phyloP scores from a whole-genome alignment of 768 basidiomycete species.

The Macrocybe gigantea region DNA sequence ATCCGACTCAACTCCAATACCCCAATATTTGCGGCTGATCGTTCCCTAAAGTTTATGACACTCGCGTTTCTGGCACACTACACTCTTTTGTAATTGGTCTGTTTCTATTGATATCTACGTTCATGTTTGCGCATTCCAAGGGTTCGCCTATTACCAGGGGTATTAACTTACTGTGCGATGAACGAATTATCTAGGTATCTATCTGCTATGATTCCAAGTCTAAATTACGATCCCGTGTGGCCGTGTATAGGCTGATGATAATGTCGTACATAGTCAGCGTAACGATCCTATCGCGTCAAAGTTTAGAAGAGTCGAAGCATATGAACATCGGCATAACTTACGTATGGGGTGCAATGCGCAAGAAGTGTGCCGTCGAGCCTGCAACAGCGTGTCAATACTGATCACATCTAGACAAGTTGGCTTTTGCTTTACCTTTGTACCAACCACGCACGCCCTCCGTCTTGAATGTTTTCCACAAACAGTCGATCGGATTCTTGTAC shows the following conservation, averaged over 20 bases:
- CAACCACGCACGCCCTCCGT: conserved; percentile 88
- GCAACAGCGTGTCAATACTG: background rate
- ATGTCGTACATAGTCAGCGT: conserved; percentile 87
- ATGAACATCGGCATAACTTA: conserved; percentile 25
- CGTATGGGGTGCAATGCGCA: conserved; percentile 92
- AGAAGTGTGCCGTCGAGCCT: conserved; percentile 92
- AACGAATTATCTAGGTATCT: conserved; percentile 16
- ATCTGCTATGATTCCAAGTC: conserved; percentile 2
- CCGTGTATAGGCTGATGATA: conserved; percentile 64
- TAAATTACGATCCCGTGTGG: conserved; percentile 18
- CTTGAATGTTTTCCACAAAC: conserved; percentile 92
- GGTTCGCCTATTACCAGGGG: no score
- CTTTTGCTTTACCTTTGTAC: conserved; percentile 72
- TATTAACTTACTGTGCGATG: no score
- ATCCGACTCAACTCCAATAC: conserved; percentile 42
- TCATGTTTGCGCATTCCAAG: no score
- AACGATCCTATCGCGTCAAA: conserved; percentile 54
- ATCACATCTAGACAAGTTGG: background rate
- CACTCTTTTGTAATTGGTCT: no score
- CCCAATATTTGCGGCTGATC: conserved; percentile 56
- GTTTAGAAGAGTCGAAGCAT: background rate
- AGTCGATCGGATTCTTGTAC: conserved; percentile 92
- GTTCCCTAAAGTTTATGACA: background rate
- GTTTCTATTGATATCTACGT: no score
- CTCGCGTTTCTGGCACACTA: no score